Percentiles rank a stretch among this genome's conserved stretches.
phyloP scores from a whole-genome alignment of 2,329 filamentous ascomycete species.

The Aureobasidium sp. region DNA sequence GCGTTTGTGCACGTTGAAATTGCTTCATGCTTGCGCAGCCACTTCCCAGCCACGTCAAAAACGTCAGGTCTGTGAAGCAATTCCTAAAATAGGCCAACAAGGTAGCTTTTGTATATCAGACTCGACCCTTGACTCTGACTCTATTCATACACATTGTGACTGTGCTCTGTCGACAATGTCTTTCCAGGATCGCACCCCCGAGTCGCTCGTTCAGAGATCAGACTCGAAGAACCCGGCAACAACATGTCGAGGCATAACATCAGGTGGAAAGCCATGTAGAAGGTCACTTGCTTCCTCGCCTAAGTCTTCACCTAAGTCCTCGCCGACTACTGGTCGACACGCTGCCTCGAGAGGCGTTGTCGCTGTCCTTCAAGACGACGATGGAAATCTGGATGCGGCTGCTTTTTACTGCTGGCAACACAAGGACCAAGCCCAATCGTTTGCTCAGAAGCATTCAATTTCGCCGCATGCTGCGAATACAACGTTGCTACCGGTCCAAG shows the following conservation, averaged over 20 bases:
- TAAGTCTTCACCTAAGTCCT: constrained; percentile 25
- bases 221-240: constrained; percentile 77
- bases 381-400: constrained; percentile 44
- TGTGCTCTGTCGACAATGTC: neutral
- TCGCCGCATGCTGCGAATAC: neutral
- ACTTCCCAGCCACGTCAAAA: constrained; percentile 6
- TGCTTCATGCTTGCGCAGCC: constrained; percentile 4
- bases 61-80: neutral
- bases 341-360: constrained; percentile 28
- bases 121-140: neutral
- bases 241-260: constrained; percentile 83
- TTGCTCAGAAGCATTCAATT: constrained; percentile 22
- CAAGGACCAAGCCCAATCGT: constrained; percentile 64
- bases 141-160: neutral
- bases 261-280: constrained; percentile 73
- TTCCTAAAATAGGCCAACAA: neutral
- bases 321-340: constrained; percentile 17
- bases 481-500: constrained; percentile 34
- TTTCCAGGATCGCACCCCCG: constrained; percentile 51
- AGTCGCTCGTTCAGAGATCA: constrained; percentile 65
- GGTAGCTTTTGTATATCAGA: constrained; percentile 3
- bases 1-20: constrained; percentile 3
- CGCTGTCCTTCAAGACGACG: constrained; percentile 39
- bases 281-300: constrained; percentile 50
- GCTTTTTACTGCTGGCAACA: constrained; percentile 91